Evolutionary conservation across 106 monocot genomes (phyloP).

Genomic region (Acorus gramineus): DNA sequence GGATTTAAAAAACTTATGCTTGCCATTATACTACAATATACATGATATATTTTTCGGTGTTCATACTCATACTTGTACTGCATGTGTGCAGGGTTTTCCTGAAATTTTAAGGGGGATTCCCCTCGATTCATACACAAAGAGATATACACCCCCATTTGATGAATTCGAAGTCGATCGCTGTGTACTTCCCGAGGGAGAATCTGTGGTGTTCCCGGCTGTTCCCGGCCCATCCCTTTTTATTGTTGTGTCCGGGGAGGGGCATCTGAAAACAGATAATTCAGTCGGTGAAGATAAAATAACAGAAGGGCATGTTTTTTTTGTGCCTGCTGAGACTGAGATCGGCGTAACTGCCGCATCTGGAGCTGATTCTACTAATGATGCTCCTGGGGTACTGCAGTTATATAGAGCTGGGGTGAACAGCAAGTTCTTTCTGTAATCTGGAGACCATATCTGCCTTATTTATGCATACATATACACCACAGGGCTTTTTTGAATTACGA

Average conservation of each 20-base stretch:
- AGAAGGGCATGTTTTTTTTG: slow-evolving; percentile 66
- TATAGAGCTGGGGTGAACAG: slow-evolving; percentile 78
- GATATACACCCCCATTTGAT: slow-evolving; percentile 86
- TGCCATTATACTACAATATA: no score
- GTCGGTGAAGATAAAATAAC: slow-evolving; percentile 11
- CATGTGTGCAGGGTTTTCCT: slow-evolving; percentile 57
- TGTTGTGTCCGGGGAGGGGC: slow-evolving; percentile 51
- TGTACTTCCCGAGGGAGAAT: slow-evolving; percentile 29
- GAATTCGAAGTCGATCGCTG: slow-evolving; percentile 88
- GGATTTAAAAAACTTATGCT: no score
- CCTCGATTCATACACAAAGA: slow-evolving; percentile 30
- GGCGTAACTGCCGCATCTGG: slow-evolving; percentile 17
- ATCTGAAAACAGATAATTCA: slow-evolving; percentile 13
- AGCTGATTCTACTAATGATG: background rate
- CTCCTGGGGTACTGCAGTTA: slow-evolving; percentile 25
- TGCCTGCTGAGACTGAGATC: slow-evolving; percentile 44
- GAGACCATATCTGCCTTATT: no score
- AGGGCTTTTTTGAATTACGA: no score
- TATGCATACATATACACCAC: no score
- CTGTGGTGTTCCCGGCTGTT: slow-evolving; percentile 26
- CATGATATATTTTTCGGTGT: no score
- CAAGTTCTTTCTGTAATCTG: slow-evolving; percentile 17
- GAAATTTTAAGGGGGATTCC: slow-evolving; percentile 54
- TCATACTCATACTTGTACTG: background rate
- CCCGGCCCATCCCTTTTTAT: slow-evolving; percentile 67